Base-by-base conservation (phyloP, 2,329 filamentous ascomycete species). In the Fusarium concolor region DNA sequence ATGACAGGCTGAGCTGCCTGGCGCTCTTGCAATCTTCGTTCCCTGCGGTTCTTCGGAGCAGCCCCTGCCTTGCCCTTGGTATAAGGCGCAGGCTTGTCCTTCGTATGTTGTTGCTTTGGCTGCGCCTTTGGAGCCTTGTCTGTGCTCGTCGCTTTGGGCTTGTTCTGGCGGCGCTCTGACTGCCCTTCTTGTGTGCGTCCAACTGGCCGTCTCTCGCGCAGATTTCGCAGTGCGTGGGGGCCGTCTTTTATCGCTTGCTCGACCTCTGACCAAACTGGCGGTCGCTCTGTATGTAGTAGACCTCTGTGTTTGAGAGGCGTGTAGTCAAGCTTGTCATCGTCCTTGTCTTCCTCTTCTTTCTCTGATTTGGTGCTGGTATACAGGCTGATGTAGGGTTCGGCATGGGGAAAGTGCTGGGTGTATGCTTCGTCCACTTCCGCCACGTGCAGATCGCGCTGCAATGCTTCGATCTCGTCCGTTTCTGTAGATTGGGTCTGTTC, bases 401-500 rank as follows among this genome's bases (percentile, higher is more conserved):
- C 83, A 43, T 92, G 86, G 2, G 92, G 92, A 65, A 87, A 92
- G 77, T 90, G 91, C 53, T 87, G 85, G 2, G 92, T 88, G 75
- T 96, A 96, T 71, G 92, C 89, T 65, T 92, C 82, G 74, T 95
- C 92, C 14, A 94, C 87, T 74, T 94, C 86, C 26, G 88, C 88
- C 24, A 87, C 82, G 75, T 92, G 90, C n/a, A 92, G 81, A 62
- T 89, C 83, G 9, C 78, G 77, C 70, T 86, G 81, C 47, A 92
- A 76, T 55, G 78, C 78, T 50, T 84, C 80, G 35, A 80, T 79
- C 69, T 89, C 86, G 46, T 85, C 82, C 68, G 88, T 86, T 51
- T 85, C 82, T 2, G 82, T 76, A 35, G 86, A 84, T 51, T 83
- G 81, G 18, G 82, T 78, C 45, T 83, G 79, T 18, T 84, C 79